Evolutionary conservation across 176 grass and related monocot species (phyloP).

Genomic region (Carex cristatella): DNA sequence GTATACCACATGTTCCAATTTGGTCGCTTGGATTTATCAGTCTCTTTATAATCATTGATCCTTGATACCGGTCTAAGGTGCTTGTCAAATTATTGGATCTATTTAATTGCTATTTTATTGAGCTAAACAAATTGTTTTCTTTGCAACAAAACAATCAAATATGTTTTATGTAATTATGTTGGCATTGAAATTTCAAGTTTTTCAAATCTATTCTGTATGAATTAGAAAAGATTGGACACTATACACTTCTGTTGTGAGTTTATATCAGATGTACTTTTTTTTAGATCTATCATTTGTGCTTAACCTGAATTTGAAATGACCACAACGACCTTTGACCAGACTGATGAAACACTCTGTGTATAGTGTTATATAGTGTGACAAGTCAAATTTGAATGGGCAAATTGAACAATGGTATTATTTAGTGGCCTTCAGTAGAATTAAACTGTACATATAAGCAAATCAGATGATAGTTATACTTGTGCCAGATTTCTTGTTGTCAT

Average conservation of each 20-base stretch:
- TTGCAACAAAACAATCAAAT: not conserved
- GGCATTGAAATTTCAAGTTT: not conserved
- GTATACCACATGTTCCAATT: not conserved
- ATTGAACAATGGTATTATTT: too few relatives aligned
- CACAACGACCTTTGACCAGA: too few relatives aligned
- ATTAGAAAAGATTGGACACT: not conserved
- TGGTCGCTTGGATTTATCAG: not conserved
- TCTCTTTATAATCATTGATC: not conserved
- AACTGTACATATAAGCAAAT: not conserved
- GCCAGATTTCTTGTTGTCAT: not conserved
- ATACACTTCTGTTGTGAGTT: not conserved
- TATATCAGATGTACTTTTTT: not conserved
- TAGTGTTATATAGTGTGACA: too few relatives aligned
- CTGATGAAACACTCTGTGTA: too few relatives aligned
- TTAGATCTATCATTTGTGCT: not conserved
- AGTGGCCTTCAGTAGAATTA: not conserved
- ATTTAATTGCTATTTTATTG: not conserved
- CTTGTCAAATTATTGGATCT: constrained; percentile 3
- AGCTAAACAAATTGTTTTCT: not conserved
- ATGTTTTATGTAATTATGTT: not conserved
- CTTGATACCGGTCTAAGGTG: not conserved
- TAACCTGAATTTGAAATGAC: not conserved
- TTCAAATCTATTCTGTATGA: not conserved
- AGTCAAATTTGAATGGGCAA: too few relatives aligned
- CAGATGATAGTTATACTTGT: not conserved